Evolutionary conservation across 2,329 filamentous ascomycete species (phyloP).

Genomic region (Trichoderma sp.): DNA sequence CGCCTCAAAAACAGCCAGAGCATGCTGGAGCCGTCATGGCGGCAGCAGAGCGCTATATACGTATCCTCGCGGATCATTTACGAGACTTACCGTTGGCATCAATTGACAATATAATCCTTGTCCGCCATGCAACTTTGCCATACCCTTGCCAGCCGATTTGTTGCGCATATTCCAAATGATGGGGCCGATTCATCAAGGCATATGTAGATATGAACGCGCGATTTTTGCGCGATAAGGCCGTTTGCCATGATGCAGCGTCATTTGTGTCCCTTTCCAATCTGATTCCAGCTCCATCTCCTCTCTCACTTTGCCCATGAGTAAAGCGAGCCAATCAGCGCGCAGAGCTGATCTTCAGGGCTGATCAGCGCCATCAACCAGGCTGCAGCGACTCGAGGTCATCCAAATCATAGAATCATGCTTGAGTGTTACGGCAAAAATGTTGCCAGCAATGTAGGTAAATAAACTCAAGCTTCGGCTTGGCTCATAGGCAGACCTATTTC

Average conservation of each 20-base stretch:
- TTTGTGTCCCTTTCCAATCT: neutral
- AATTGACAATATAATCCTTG: conserved; percentile 6
- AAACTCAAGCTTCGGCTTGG: neutral
- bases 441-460: neutral
- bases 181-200: neutral
- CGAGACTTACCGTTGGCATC: conserved; percentile 33
- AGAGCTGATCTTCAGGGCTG: neutral
- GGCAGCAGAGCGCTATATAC: conserved; percentile 41
- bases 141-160: conserved; percentile 3
- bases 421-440: neutral
- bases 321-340: conserved; percentile 1
- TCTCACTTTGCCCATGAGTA: neutral
- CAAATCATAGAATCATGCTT: neutral
- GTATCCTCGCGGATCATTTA: conserved; percentile 45
- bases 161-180: neutral
- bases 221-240: neutral
- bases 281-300: neutral
- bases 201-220: conserved; percentile 4
- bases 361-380: neutral
- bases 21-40: conserved; percentile 19
- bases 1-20: neutral
- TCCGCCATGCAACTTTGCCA: conserved; percentile 19
- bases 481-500: neutral
- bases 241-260: neutral
- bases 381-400: neutral